Conservation (phyloP, 2,329 filamentous ascomycete species). For the Beauveria pseudobassiana region DNA sequence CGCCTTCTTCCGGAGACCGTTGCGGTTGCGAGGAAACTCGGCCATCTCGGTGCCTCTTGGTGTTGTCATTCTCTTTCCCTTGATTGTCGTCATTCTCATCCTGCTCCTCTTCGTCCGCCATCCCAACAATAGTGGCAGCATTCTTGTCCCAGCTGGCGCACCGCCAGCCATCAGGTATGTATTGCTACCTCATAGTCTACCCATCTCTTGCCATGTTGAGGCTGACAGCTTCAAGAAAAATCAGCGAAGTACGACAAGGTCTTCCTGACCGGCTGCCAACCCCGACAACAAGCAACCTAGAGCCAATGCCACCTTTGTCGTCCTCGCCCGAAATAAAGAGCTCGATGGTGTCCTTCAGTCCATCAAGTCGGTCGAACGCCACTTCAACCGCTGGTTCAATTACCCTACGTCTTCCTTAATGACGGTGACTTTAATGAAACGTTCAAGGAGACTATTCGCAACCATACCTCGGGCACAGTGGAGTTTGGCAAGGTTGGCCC, state of each 20-base stretch:
- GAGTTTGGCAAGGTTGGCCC: constrained; percentile 92
- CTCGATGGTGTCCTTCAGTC: constrained; percentile 93
- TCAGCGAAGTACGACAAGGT: constrained; percentile 96
- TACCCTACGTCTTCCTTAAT: constrained; percentile 97
- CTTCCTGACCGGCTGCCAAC: constrained; percentile 83
- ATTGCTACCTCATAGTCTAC: not conserved
- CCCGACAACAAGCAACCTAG: constrained; percentile 72
- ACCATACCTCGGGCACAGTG: constrained; percentile 80
- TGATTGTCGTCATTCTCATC: constrained; percentile 85
- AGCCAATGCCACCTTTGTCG: constrained; percentile 92
- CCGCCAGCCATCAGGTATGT: constrained; percentile 82
- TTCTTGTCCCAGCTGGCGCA: constrained; percentile 80
- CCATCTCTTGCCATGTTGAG: no score
- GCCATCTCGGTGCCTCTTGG: constrained; percentile 87
- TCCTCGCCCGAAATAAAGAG: constrained; percentile 93
- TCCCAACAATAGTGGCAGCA: constrained; percentile 71
- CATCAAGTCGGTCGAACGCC: constrained; percentile 93
- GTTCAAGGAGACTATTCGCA: constrained; percentile 80
- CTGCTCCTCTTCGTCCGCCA: constrained; percentile 83
- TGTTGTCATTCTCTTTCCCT: constrained; percentile 85
- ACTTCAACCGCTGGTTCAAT: constrained; percentile 98
- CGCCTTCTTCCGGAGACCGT: constrained; percentile 76
- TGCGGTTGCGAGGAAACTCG: constrained; percentile 86
- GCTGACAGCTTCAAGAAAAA: constrained; percentile 57
- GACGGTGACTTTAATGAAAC: constrained; percentile 93